Evolutionary conservation across 495 filamentous ascomycete species (phyloP).

Genomic region (Chaetomium cochliodes): DNA sequence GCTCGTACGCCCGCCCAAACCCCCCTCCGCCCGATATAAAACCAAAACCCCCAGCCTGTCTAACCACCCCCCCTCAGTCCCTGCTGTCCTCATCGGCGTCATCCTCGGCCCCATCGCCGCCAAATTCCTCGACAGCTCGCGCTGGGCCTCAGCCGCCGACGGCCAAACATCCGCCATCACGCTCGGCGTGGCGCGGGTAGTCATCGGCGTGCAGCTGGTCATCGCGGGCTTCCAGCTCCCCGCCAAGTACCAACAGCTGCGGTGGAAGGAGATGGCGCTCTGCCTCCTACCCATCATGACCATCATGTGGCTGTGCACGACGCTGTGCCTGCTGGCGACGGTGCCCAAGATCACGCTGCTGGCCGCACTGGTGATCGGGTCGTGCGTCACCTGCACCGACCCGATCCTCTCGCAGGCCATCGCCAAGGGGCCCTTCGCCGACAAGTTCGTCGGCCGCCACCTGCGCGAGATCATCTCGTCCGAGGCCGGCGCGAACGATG

Average conservation of each 20-base stretch:
- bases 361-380: conserved; percentile 58
- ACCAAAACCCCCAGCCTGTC: neutral
- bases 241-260: conserved; percentile 69
- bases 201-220: conserved; percentile 62
- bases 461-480: conserved; percentile 63
- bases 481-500: conserved; percentile 61
- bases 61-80: conserved; percentile 39
- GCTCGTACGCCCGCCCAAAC: conserved; percentile 43
- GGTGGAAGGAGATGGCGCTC: conserved; percentile 70
- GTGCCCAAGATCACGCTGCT: conserved; percentile 55
- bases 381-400: conserved; percentile 62
- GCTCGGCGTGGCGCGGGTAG: conserved; percentile 50
- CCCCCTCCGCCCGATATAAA: neutral
- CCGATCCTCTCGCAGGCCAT: conserved; percentile 60
- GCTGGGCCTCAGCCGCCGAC: conserved; percentile 43
- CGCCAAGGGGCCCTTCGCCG: conserved; percentile 61
- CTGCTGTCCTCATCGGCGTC: conserved; percentile 50
- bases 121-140: conserved; percentile 47
- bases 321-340: conserved; percentile 68
- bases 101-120: conserved; percentile 50
- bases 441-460: conserved; percentile 56
- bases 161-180: conserved; percentile 47
- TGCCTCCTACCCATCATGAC: conserved; percentile 85
- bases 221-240: conserved; percentile 85
- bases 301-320: conserved; percentile 80